A percentile compares a stretch with the other conserved stretches of the same genome.
These are phyloP conservation scores for Secale cereale DNA, from an alignment of 176 grass and related monocot species.

Conservation along the genomic window DNA sequence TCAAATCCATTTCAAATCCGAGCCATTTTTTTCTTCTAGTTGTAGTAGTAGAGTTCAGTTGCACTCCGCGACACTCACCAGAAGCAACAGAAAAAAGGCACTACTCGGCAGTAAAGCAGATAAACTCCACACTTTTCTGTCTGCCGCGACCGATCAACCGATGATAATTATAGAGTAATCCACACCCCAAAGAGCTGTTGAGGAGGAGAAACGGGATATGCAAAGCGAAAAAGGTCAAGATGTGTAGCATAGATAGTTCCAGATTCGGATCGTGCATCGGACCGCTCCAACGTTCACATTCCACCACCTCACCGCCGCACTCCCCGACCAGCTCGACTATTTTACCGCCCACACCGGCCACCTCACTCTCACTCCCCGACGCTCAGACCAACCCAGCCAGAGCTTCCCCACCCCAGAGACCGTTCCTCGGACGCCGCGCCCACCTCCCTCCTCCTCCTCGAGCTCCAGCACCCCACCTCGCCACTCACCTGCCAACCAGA, in stretches of 20 bases:
- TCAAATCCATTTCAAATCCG: too few relatives aligned
- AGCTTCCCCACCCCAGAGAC: conserved; percentile 15
- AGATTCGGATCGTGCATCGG: conserved; percentile 17
- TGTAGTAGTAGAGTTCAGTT: too few relatives aligned
- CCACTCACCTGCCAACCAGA: neutral
- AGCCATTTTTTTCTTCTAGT: too few relatives aligned
- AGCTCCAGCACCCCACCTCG: neutral
- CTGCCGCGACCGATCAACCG: neutral
- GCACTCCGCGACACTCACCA: too few relatives aligned
- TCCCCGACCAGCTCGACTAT: conserved; percentile 6
- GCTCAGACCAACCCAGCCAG: neutral
- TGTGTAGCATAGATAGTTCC: neutral
- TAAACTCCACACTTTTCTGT: too few relatives aligned
- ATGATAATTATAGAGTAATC: neutral
- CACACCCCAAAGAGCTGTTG: neutral
- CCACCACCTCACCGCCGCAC: neutral
- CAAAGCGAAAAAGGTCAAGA: neutral
- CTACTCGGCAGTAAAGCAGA: too few relatives aligned
- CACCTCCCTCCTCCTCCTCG: conserved; percentile 3
- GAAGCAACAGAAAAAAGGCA: too few relatives aligned
- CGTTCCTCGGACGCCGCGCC: conserved; percentile 41
- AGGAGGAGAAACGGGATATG: neutral
- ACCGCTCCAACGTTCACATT: conserved; percentile 44
- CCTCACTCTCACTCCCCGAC: neutral
- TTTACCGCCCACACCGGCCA: neutral